These are phyloP conservation scores for Acacia crassicarpa DNA, from an alignment of 306 rosid species.

Conservation along the genomic window DNA sequence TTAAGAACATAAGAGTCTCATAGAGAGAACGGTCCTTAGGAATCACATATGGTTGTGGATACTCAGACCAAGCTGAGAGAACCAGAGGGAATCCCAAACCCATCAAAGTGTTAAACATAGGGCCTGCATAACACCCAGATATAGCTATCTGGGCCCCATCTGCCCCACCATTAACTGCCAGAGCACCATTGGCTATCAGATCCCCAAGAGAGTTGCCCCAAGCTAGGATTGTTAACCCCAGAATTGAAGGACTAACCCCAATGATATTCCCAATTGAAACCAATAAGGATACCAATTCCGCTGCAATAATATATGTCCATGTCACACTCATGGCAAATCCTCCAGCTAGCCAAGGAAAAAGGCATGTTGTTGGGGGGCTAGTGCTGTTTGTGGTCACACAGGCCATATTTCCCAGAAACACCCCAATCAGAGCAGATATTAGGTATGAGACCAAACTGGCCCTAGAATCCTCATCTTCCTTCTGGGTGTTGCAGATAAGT, in stretches of 20 bases:
- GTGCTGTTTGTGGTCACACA: slow-evolving; percentile 36
- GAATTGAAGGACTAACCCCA: slow-evolving; percentile 29
- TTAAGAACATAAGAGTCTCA: slow-evolving; percentile 44
- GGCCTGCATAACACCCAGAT: slow-evolving; percentile 66
- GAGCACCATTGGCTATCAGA: slow-evolving; percentile 49
- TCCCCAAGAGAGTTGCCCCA: slow-evolving; percentile 47
- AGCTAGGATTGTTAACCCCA: slow-evolving; percentile 30
- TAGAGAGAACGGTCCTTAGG: slow-evolving; percentile 43
- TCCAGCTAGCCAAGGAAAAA: slow-evolving; percentile 58
- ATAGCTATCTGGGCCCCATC: slow-evolving; percentile 63
- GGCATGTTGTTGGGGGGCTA: slow-evolving; percentile 51
- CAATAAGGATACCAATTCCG: slow-evolving; percentile 52
- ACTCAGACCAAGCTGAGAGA: slow-evolving; percentile 43
- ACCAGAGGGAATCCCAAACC: slow-evolving; percentile 57
- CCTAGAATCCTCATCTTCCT: background rate
- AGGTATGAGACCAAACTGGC: background rate
- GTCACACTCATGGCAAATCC: slow-evolving; percentile 64
- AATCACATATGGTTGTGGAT: slow-evolving; percentile 39
- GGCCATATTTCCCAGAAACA: background rate
- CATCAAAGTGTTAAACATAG: slow-evolving; percentile 55
- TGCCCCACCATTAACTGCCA: slow-evolving; percentile 59
- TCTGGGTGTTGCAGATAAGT: slow-evolving; percentile 21
- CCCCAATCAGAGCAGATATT: background rate
- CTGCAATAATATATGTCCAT: slow-evolving; percentile 61
- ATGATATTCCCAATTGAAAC: slow-evolving; percentile 31